These are phyloP conservation scores for Phytophthora sp. DNA, from an alignment of 352 stramenopile genomes.

Conservation along the genomic window DNA sequence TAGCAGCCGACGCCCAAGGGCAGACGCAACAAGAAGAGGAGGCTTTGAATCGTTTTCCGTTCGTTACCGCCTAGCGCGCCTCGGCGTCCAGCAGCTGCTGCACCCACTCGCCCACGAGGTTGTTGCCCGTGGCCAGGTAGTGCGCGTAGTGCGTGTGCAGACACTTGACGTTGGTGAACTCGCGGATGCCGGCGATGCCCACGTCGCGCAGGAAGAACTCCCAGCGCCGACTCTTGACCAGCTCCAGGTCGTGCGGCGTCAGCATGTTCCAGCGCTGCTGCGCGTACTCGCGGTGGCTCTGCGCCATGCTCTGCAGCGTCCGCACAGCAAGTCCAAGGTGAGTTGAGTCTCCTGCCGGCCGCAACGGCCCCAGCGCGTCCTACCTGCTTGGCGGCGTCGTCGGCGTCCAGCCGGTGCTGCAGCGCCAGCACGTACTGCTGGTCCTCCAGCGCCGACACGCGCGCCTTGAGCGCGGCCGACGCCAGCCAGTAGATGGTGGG, in stretches of 20 bases:
- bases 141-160: slow-evolving; percentile 80
- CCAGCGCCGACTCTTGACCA: slow-evolving; percentile 52
- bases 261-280: slow-evolving; percentile 57
- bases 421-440: slow-evolving; percentile 51
- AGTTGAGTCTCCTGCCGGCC: background rate
- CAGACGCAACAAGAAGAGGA: slow-evolving; percentile 27
- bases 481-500: slow-evolving; percentile 74
- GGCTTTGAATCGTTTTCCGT: slow-evolving; percentile 18
- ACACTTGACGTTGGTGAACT: slow-evolving; percentile 70
- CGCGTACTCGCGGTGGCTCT: slow-evolving; percentile 54
- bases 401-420: slow-evolving; percentile 44
- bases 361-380: background rate
- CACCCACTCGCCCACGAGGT: slow-evolving; percentile 68
- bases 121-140: slow-evolving; percentile 57
- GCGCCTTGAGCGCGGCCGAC: slow-evolving; percentile 49
- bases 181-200: slow-evolving; percentile 65
- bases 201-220: slow-evolving; percentile 50
- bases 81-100: slow-evolving; percentile 62
- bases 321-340: background rate
- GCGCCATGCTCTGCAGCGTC: slow-evolving; percentile 44
- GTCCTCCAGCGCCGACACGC: slow-evolving; percentile 62
- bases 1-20: slow-evolving; percentile 6
- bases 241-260: slow-evolving; percentile 38
- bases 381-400: slow-evolving; percentile 43
- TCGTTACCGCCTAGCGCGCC: no score